phyloP scores from a whole-genome alignment of 352 stramenopile species.

The Phytophthora nicotianae region DNA sequence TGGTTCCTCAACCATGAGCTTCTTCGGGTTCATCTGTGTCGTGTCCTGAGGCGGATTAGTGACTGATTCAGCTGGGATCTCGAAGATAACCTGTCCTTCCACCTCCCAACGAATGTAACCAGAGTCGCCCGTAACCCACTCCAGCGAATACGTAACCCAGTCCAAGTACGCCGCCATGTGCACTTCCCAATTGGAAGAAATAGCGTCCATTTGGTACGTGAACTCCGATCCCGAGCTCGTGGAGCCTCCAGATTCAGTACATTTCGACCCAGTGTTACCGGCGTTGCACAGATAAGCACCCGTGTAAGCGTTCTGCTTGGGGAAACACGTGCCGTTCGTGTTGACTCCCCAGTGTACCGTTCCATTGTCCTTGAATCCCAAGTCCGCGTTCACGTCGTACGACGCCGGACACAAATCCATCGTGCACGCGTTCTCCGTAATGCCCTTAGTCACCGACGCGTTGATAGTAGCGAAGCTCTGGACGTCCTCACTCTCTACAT shows the following conservation, averaged over 20 bases:
- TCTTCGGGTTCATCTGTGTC: slow-evolving; percentile 65
- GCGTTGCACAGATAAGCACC: slow-evolving; percentile 56
- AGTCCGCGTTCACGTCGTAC: slow-evolving; percentile 65
- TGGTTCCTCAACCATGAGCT: slow-evolving; percentile 90
- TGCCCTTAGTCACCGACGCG: slow-evolving; percentile 40
- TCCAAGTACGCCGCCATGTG: slow-evolving; percentile 77
- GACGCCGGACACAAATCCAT: slow-evolving; percentile 53
- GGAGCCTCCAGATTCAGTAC: slow-evolving; percentile 30
- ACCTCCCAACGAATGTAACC: slow-evolving; percentile 71
- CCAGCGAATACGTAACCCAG: slow-evolving; percentile 63
- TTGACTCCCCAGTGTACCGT: slow-evolving; percentile 51
- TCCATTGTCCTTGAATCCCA: slow-evolving; percentile 45
- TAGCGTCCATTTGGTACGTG: slow-evolving; percentile 89
- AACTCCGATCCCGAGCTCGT: slow-evolving; percentile 38
- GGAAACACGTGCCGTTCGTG: slow-evolving; percentile 52
- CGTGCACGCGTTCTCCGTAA: slow-evolving; percentile 62
- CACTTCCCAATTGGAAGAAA: slow-evolving; percentile 89
- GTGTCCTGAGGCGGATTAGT: slow-evolving; percentile 48
- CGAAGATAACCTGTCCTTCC: slow-evolving; percentile 86
- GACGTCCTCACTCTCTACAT: slow-evolving; percentile 14
- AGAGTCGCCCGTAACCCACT: slow-evolving; percentile 53
- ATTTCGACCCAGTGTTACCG: slow-evolving; percentile 39
- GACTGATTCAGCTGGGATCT: slow-evolving; percentile 75
- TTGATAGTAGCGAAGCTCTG: slow-evolving; percentile 56
- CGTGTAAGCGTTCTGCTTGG: slow-evolving; percentile 55